Evolutionary conservation across 2,329 filamentous ascomycete genomes (phyloP).

Genomic region (Colletotrichum melonis): DNA sequence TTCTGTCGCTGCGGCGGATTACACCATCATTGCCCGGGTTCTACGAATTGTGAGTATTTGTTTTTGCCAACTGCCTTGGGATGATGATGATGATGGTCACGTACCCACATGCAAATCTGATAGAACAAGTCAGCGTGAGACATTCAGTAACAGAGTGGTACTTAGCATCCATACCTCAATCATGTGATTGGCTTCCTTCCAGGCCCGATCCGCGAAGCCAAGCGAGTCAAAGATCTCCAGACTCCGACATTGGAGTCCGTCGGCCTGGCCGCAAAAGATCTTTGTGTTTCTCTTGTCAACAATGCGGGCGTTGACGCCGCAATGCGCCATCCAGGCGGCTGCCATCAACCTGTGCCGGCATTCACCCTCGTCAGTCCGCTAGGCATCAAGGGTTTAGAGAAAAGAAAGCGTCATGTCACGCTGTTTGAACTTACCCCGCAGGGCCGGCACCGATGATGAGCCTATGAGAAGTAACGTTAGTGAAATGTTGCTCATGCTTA

Average conservation of each 20-base stretch:
- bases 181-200: constrained; percentile 76
- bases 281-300: constrained; percentile 56
- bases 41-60: constrained; percentile 52
- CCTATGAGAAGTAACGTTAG: constrained; percentile 36
- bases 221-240: constrained; percentile 81
- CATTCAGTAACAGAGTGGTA: not conserved
- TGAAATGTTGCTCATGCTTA: not conserved
- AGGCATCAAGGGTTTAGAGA: not conserved
- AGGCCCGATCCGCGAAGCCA: constrained; percentile 71
- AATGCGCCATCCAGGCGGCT: constrained; percentile 54
- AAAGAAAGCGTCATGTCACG: not conserved
- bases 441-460: constrained; percentile 54
- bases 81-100: not conserved
- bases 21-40: constrained; percentile 70
- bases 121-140: constrained; percentile 16
- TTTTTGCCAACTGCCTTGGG: not conserved
- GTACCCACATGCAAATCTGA: constrained; percentile 34
- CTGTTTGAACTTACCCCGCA: constrained; percentile 24
- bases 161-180: constrained; percentile 64
- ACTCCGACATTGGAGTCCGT: constrained; percentile 69
- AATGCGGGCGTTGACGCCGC: constrained; percentile 54
- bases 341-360: constrained; percentile 52
- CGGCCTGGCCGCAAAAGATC: constrained; percentile 56
- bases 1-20: constrained; percentile 68
- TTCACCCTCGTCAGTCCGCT: not conserved